A percentile compares a stretch with the other conserved stretches of the same genome.
Evolutionary conservation across 345 rosid species (phyloP).

Genomic region (Bruguiera gymnorhiza): DNA sequence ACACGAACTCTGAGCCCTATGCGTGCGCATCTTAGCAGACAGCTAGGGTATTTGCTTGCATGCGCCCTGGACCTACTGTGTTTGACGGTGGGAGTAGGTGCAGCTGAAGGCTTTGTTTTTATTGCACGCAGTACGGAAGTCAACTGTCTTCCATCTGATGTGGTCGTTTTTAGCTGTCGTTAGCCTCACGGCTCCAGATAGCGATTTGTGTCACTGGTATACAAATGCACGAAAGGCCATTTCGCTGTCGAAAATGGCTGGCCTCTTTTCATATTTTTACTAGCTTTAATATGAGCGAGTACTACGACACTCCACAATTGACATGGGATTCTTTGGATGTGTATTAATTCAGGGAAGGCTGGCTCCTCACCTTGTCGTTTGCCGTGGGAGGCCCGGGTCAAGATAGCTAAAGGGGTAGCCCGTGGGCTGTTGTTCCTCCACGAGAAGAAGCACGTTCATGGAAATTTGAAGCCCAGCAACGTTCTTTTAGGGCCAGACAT

Average conservation of each 20-base stretch:
- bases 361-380: conserved; percentile 81
- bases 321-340: neutral
- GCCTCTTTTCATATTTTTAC: neutral
- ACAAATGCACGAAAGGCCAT: neutral
- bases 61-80: conserved; percentile 16
- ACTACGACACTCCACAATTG: too few species aligned
- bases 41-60: conserved; percentile 6
- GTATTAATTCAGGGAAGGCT: conserved; percentile 53
- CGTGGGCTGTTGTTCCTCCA: conserved; percentile 78
- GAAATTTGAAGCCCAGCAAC: conserved; percentile 84
- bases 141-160: conserved; percentile 8
- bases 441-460: conserved; percentile 85
- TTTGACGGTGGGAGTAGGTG: conserved; percentile 51
- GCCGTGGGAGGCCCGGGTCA: conserved; percentile 85
- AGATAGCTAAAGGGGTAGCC: conserved; percentile 74
- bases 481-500: conserved; percentile 65
- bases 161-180: conserved; percentile 22
- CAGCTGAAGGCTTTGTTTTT: conserved; percentile 49
- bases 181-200: conserved; percentile 39
- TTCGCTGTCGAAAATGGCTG: neutral
- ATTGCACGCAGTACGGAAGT: conserved; percentile 36
- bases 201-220: conserved; percentile 19
- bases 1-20: neutral
- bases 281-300: too few species aligned
- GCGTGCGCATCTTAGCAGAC: conserved; percentile 30